Evolutionary conservation across 1,284 basidiomycete genomes (phyloP), one percentile per base, ranked within the genome.

Genomic region (Ceratobasidium theobromae): DNA sequence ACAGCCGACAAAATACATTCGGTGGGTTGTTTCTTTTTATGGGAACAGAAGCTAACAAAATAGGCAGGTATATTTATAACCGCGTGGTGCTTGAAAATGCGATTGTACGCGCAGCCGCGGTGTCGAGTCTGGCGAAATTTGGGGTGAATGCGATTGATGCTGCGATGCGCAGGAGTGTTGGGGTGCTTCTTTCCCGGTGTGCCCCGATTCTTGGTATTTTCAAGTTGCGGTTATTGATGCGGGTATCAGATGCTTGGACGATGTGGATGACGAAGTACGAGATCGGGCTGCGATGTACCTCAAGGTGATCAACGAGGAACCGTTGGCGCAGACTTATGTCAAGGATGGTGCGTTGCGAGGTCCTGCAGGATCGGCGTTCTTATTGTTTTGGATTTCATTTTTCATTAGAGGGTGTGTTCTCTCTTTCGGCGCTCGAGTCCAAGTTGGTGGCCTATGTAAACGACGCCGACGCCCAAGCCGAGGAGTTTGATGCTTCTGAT

Each of bases 41-140:
- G 45, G 28, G 11, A 27, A 30, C 9, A 38, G 8, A 21, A n/a
- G 49, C n/a, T 25, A 28, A 12, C 38, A 35, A 62, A 16, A 18
- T 3, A 35, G 14, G 57, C 18, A 91, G 97, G 52, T 99, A 96
- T 81, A 99, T 99, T 74, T 99, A 99, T 80, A 99, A 99, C 79
- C 93, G 97, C 38, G 97, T 99, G 40, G 95, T 99, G 21, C 81
- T 99, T 72, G 97, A 99, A 78, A 99, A 99, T 73, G 95, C 97
- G 12, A 96, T 97, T 55, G 97, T 99, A 40, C 84, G 97, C 67
- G 97, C 97, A 6, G 97, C 97, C 2, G 97, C 97, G 21, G 96
- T 99, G 4, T 84, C 91, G 28, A 93, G 91, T 72, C 79, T 99
- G 74, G 96, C 94, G 71, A 99, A 99, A 79, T 99, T 99, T 74